Evolutionary conservation across 1,284 basidiomycete species (phyloP).

Genomic region (Microbotryum lychnidis-dioicae): DNA sequence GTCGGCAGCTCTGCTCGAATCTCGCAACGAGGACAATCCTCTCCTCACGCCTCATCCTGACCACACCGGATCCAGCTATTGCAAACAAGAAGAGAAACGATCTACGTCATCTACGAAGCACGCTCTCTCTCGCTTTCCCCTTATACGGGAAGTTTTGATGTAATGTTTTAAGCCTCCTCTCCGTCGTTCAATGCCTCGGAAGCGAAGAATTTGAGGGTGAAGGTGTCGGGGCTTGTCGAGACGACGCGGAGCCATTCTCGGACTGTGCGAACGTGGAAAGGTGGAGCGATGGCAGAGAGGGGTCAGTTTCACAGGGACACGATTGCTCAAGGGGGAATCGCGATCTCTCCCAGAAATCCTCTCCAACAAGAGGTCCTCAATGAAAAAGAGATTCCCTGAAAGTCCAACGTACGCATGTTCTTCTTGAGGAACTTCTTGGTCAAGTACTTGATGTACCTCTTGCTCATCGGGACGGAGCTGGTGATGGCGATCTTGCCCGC

Average conservation of each 20-base stretch:
- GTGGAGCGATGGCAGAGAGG: neutral
- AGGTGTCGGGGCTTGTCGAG: conserved; percentile 40
- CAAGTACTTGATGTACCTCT: conserved; percentile 43
- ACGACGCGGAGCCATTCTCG: conserved; percentile 43
- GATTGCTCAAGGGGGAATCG: no score
- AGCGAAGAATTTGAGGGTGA: conserved; percentile 43
- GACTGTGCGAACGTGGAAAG: conserved; percentile 23
- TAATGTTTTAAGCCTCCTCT: neutral
- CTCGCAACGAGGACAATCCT: no score
- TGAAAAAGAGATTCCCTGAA: conserved; percentile 27
- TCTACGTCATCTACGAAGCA: no score
- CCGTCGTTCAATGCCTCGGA: conserved; percentile 12
- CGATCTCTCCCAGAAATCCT: no score
- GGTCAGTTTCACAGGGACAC: neutral
- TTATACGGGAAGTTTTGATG: no score
- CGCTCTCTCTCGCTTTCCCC: no score
- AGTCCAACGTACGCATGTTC: conserved; percentile 28
- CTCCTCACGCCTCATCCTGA: no score
- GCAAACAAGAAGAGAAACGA: no score
- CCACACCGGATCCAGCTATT: no score
- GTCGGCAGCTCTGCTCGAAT: no score
- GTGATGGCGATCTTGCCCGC: conserved; percentile 41
- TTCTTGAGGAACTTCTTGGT: conserved; percentile 38
- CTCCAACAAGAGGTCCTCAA: no score
- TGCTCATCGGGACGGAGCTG: conserved; percentile 41